A percentile compares a stretch with the other conserved stretches of the same genome.
Conservation (phyloP, 768 basidiomycete species). For the Goffeauzyma gilvescens region DNA sequence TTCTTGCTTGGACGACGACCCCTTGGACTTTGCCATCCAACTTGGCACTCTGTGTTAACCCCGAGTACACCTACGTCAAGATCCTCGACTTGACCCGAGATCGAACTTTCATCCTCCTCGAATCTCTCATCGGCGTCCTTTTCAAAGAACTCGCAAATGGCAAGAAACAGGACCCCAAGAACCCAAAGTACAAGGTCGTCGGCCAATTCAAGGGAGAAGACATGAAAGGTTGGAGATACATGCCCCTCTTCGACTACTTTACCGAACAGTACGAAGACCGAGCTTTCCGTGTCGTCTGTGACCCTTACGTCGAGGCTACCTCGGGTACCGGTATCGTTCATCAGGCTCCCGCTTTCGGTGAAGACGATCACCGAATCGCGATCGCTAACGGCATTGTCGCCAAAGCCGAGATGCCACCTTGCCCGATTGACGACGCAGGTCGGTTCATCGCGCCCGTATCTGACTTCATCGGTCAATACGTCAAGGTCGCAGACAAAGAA, state of each 20-base stretch:
- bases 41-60: conserved; percentile 84
- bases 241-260: conserved; percentile 90
- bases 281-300: conserved; percentile 72
- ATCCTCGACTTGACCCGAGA: conserved; percentile 76
- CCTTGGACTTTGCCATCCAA: conserved; percentile 98
- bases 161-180: conserved; percentile 54
- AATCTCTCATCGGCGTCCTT: conserved; percentile 61
- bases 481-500: conserved; percentile 79
- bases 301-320: conserved; percentile 79
- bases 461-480: conserved; percentile 69
- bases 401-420: conserved; percentile 82
- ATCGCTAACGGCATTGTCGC: conserved; percentile 64
- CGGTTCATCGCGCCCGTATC: conserved; percentile 72
- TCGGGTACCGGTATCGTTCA: conserved; percentile 98
- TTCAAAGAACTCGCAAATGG: conserved; percentile 45
- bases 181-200: conserved; percentile 76
- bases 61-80: conserved; percentile 88
- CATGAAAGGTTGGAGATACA: conserved; percentile 90
- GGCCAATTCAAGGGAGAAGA: conserved; percentile 73
- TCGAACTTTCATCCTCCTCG: conserved; percentile 79
- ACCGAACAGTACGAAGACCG: conserved; percentile 80
- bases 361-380: conserved; percentile 91
- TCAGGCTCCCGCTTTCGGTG: conserved; percentile 94
- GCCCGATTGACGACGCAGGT: conserved; percentile 79
- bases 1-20: conserved; percentile 96